Evolutionary conservation across 352 stramenopile genomes (phyloP).

Genomic region (Bremia lactucae): DNA sequence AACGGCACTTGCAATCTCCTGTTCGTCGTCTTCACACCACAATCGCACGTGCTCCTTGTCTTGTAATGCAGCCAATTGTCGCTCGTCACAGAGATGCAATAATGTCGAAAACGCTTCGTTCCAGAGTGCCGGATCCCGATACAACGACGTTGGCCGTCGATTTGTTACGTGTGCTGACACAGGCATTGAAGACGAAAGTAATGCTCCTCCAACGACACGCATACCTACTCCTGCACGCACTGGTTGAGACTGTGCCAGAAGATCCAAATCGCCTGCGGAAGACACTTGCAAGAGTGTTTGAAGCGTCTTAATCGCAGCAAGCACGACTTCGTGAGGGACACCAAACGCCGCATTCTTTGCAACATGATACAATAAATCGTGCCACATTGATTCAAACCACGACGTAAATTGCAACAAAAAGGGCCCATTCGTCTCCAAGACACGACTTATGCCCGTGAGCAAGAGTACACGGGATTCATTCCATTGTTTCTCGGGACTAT

Average conservation of each 20-base stretch:
- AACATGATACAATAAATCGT: conserved; percentile 48
- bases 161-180: conserved; percentile 15
- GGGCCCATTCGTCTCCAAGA: conserved; percentile 84
- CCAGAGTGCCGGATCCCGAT: conserved; percentile 54
- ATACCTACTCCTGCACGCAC: conserved; percentile 82
- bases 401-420: conserved; percentile 42
- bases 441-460: conserved; percentile 88
- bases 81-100: conserved; percentile 40
- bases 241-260: conserved; percentile 54
- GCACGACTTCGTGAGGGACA: conserved; percentile 69
- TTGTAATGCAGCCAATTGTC: conserved; percentile 18
- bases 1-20: conserved; percentile 70
- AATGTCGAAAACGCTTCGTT: conserved; percentile 55
- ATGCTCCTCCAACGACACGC: conserved; percentile 81
- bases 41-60: conserved; percentile 3
- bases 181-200: conserved; percentile 35
- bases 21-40: conserved; percentile 65
- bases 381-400: conserved; percentile 63
- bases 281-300: conserved; percentile 78
- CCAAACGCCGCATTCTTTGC: conserved; percentile 35
- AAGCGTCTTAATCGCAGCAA: conserved; percentile 63
- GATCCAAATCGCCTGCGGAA: conserved; percentile 58
- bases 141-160: conserved; percentile 12
- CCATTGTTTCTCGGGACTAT: conserved; percentile 95
- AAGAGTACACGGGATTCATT: conserved; percentile 92